These are phyloP conservation scores for Puccinia horiana DNA, from an alignment of 1,284 basidiomycete species.

Conservation along the genomic window DNA sequence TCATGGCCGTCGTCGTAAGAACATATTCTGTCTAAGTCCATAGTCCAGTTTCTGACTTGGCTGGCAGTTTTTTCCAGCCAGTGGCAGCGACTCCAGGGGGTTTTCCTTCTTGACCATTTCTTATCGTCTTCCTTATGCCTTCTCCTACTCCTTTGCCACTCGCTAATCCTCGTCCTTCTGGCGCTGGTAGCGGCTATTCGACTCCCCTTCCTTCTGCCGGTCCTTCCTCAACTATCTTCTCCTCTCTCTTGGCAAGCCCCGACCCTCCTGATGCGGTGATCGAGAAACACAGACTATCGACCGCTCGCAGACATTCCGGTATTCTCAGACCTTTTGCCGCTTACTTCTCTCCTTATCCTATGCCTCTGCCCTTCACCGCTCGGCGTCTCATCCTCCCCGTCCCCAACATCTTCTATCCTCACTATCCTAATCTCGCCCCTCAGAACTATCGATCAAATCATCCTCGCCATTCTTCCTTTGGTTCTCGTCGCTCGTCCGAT, in stretches of 20 bases:
- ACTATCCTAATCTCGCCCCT: conserved; percentile 11
- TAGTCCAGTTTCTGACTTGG: background rate
- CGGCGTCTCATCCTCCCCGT: conserved; percentile 32
- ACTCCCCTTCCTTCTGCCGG: conserved; percentile 39
- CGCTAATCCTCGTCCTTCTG: conserved; percentile 23
- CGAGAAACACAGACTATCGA: conserved; percentile 46
- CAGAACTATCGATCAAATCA: conserved; percentile 40
- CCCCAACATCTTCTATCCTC: conserved; percentile 41
- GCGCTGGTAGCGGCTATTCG: conserved; percentile 16
- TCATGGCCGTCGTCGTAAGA: too few relatives aligned
- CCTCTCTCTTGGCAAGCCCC: conserved; percentile 31
- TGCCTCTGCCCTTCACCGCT: conserved; percentile 42
- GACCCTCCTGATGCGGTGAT: conserved; percentile 49
- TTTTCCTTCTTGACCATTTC: background rate
- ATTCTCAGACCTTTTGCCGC: conserved; percentile 25
- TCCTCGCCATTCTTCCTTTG: conserved; percentile 42
- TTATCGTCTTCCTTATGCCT: background rate
- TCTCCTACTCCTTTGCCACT: conserved; percentile 37
- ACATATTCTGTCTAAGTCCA: background rate
- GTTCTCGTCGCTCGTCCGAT: conserved; percentile 26
- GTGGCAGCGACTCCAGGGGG: too few relatives aligned
- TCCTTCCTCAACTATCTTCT: conserved; percentile 44
- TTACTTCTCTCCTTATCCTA: conserved; percentile 47
- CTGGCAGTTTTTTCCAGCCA: background rate
- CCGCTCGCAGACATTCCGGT: conserved; percentile 1